phyloP scores from a whole-genome alignment of 768 basidiomycete species.

The Amanita pseudoporphyria region DNA sequence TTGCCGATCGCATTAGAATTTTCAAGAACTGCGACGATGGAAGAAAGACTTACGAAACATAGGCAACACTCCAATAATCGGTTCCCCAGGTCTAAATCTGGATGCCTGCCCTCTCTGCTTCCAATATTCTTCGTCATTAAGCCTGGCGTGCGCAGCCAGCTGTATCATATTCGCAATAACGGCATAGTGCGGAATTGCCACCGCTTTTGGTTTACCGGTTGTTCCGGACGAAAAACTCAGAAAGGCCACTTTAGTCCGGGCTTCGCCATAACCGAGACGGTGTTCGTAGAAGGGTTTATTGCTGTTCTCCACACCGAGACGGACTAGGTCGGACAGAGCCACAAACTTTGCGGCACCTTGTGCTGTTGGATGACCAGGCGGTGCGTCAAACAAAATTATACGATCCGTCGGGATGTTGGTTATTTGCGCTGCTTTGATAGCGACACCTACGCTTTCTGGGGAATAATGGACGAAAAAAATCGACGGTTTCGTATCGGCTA shows the following conservation, averaged over 20 bases:
- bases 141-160: neutral
- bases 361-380: too few relatives aligned
- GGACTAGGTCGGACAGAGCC: conserved; percentile 11
- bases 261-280: conserved; percentile 46
- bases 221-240: conserved; percentile 68
- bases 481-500: conserved; percentile 36
- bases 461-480: conserved; percentile 28
- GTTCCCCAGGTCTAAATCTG: too few relatives aligned
- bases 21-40: too few relatives aligned
- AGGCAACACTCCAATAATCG: neutral
- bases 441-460: conserved; percentile 24
- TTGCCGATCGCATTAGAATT: too few relatives aligned
- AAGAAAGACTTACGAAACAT: neutral
- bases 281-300: conserved; percentile 37
- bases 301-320: neutral
- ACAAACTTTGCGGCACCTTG: too few relatives aligned
- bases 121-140: too few relatives aligned
- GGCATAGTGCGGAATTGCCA: neutral
- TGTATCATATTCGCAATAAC: neutral
- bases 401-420: conserved; percentile 30
- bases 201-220: conserved; percentile 64
- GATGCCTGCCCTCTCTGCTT: too few relatives aligned
- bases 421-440: conserved; percentile 30
- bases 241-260: conserved; percentile 59
- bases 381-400: conserved; percentile 18